These are phyloP conservation scores for Phytophthora cryptogea DNA, from an alignment of 352 stramenopile genomes.

Conservation along the genomic window DNA sequence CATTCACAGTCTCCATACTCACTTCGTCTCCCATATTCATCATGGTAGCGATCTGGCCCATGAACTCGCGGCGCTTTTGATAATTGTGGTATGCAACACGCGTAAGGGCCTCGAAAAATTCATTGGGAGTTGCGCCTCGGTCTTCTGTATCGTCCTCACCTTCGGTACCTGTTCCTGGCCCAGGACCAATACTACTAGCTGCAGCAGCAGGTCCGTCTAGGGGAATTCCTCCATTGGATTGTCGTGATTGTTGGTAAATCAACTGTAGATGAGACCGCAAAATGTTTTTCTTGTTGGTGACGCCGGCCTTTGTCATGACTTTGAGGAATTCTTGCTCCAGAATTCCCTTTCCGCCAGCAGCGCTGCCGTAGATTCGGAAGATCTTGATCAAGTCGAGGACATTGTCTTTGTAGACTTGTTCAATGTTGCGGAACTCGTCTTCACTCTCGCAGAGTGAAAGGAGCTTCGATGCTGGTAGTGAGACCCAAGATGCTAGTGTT, in stretches of 20 bases:
- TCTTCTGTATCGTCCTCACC: constrained; percentile 57
- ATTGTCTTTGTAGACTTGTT: constrained; percentile 76
- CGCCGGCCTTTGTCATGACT: constrained; percentile 74
- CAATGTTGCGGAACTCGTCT: constrained; percentile 64
- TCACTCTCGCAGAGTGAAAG: constrained; percentile 60
- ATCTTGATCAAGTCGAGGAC: constrained; percentile 83
- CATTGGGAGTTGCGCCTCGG: constrained; percentile 68
- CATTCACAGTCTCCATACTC: constrained; percentile 11
- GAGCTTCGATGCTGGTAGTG: constrained; percentile 51
- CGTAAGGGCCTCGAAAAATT: constrained; percentile 81
- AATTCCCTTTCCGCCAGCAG: constrained; percentile 65
- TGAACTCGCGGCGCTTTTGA: constrained; percentile 60
- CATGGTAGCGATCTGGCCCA: constrained; percentile 36
- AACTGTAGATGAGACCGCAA: constrained; percentile 67
- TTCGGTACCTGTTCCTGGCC: constrained; percentile 19
- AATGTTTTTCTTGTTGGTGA: constrained; percentile 86
- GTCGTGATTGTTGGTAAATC: constrained; percentile 74
- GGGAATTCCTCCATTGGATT: constrained; percentile 28
- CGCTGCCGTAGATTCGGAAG: constrained; percentile 74
- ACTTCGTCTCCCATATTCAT: constrained; percentile 38
- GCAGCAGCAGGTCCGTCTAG: constrained; percentile 9
- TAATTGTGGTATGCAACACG: constrained; percentile 73
- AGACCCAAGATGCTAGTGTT: constrained; percentile 63
- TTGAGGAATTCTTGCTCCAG: constrained; percentile 85
- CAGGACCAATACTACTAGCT: constrained; percentile 4